Base-by-base conservation (phyloP, 495 filamentous ascomycete species). In the Aspergillus panamensis region DNA sequence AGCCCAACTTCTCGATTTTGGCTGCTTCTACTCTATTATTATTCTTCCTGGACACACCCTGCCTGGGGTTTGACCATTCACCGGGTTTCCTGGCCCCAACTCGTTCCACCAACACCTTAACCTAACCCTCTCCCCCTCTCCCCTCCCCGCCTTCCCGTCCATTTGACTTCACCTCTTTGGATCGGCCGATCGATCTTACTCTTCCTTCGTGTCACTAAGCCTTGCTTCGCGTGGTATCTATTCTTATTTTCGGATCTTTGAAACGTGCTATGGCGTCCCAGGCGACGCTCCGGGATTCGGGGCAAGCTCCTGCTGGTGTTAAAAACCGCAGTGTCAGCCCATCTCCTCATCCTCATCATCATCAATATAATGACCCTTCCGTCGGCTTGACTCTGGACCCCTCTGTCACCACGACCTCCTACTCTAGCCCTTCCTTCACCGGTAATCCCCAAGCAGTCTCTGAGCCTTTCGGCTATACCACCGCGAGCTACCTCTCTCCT, bases 301-400 rank as follows among this genome's bases (percentile, higher is more conserved):
- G 67, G 42, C 57, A 67, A 49, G 66, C 68, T 48, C 60, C 69
- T 17, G 62, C 56, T 21, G 66, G 40, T 5, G 59, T 67, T 47
- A 66, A 73, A 56, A 71, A 65, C 65, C 73, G 73, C 58, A 74
- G 73, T 53, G 66, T 72, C 60, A 79, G 76, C 69, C 73, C 76
- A 12, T 74, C 72, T 44, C 59, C 68, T 43, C 73, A 74, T 63
- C 61, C 55, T 53, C 73, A 72, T 30, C 71, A 71, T 17, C 6
- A n/a, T 17, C 53, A 56, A 8, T 73, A 76, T 60, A 69, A 76
- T 32, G 64, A 76, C 55, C 62, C 66, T 29, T 67, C 67, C 32
- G 37, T 69, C n/a, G 70, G 67, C 13, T 65, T 77, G 48, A 68
- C 66, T 40, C 51, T 77, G 29, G 71, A 77, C 55, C 69, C 70